phyloP scores from a whole-genome alignment of 768 basidiomycete species.

The Glaciozyma martinii region DNA sequence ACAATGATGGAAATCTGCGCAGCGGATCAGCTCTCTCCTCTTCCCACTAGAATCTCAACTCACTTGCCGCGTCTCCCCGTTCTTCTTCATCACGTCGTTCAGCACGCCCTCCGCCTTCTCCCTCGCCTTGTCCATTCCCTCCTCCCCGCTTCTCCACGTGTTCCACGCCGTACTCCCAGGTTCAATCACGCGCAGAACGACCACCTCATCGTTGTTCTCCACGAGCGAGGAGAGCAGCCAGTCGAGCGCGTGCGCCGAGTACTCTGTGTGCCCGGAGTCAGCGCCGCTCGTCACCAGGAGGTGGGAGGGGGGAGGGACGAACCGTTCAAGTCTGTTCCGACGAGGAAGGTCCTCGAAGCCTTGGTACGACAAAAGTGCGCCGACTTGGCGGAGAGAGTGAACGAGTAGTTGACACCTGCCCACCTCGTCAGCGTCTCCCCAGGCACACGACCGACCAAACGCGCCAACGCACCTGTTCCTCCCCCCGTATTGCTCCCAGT shows the following conservation, averaged over 20 bases:
- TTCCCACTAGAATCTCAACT: conserved; percentile 22
- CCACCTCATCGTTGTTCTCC: conserved; percentile 62
- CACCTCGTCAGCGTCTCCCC: not conserved
- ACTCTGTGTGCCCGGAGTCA: conserved; percentile 52
- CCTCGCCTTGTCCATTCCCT: conserved; percentile 52
- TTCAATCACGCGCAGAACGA: conserved; percentile 83
- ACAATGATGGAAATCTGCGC: conserved; percentile 73
- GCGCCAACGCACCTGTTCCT: conserved; percentile 19
- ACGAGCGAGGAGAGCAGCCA: conserved; percentile 82
- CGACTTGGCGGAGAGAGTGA: conserved; percentile 54
- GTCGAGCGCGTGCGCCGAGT: conserved; percentile 75
- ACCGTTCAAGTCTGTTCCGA: conserved; percentile 59
- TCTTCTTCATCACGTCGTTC: conserved; percentile 67
- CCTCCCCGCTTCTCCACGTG: not conserved
- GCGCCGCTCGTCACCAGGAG: not conserved
- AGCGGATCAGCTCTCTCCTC: not conserved
- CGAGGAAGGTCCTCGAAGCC: conserved; percentile 77
- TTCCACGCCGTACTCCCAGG: conserved; percentile 47
- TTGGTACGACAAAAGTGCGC: conserved; percentile 67
- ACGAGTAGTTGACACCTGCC: conserved; percentile 29
- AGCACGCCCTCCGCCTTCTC: conserved; percentile 82
- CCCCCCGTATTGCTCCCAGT: conserved; percentile 21
- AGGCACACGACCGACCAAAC: not conserved
- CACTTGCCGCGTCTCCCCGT: conserved; percentile 69
- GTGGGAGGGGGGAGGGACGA: not conserved